phyloP scores from a whole-genome alignment of 1,284 basidiomycete genomes.

The Exsudoporus floridanus region DNA sequence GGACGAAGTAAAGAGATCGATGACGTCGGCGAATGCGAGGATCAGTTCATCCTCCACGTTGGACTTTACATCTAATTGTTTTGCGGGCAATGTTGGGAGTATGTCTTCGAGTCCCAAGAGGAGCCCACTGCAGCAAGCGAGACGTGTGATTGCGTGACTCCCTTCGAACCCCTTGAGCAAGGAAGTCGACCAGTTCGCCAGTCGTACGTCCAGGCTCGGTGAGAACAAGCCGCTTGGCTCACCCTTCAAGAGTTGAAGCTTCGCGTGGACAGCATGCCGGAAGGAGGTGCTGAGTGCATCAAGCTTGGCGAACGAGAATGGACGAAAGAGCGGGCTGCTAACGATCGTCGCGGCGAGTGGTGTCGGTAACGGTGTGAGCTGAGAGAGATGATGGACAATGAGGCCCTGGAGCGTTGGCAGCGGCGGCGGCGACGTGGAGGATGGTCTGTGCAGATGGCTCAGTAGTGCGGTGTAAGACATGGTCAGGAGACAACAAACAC shows the following conservation, averaged over 20 bases:
- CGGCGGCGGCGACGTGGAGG: slow-evolving; percentile 48
- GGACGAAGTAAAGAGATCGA: slow-evolving; percentile 52
- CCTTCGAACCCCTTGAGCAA: slow-evolving; percentile 63
- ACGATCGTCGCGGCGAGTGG: slow-evolving; percentile 65
- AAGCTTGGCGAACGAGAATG: slow-evolving; percentile 50
- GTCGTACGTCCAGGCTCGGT: slow-evolving; percentile 39
- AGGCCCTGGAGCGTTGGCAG: slow-evolving; percentile 53
- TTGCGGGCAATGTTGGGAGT: slow-evolving; percentile 18
- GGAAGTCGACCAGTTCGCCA: slow-evolving; percentile 55
- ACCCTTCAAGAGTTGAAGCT: slow-evolving; percentile 42
- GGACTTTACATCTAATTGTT: slow-evolving; percentile 33
- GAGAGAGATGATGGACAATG: slow-evolving; percentile 62
- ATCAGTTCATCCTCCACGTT: slow-evolving; percentile 63
- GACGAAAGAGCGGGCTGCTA: slow-evolving; percentile 56
- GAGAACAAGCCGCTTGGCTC: slow-evolving; percentile 45
- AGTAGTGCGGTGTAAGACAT: slow-evolving; percentile 54
- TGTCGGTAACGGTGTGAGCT: slow-evolving; percentile 53
- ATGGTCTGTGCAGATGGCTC: slow-evolving; percentile 52
- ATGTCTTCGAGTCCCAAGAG: slow-evolving; percentile 62
- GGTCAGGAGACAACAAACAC: slow-evolving; percentile 5
- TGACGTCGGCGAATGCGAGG: slow-evolving; percentile 66
- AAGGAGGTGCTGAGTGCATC: slow-evolving; percentile 57
- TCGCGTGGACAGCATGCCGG: slow-evolving; percentile 61
- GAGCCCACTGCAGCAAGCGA: slow-evolving; percentile 63
- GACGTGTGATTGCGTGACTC: slow-evolving; percentile 55